Conservation (phyloP, 2,329 filamentous ascomycete genomes). For the Penicillium verrucosum region DNA sequence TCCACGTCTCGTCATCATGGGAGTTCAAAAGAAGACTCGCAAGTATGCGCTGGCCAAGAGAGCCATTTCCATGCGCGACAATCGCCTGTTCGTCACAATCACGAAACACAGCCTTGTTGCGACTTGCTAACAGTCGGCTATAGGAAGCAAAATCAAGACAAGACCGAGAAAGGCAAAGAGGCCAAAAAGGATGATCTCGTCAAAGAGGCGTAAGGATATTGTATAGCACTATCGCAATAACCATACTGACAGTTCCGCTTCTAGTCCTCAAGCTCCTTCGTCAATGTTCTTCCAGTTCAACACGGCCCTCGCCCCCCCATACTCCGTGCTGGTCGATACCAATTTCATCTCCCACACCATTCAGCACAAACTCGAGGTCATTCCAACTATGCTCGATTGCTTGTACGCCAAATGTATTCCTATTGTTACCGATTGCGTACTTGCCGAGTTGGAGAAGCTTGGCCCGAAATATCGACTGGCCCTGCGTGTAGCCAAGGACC, state of each 20-base stretch:
- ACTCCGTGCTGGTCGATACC: slow-evolving; percentile 77
- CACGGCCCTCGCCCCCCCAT: slow-evolving; percentile 78
- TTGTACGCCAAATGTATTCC: slow-evolving; percentile 88
- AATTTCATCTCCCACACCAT: slow-evolving; percentile 92
- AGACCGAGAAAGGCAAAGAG: slow-evolving; percentile 18
- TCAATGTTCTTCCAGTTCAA: slow-evolving; percentile 89
- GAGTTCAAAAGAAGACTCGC: slow-evolving; percentile 81
- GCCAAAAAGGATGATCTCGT: slow-evolving; percentile 21
- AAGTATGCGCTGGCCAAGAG: slow-evolving; percentile 87
- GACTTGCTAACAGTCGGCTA: not conserved
- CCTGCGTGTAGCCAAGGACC: slow-evolving; percentile 79
- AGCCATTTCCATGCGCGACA: slow-evolving; percentile 77
- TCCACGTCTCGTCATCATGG: slow-evolving; percentile 58
- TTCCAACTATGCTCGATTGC: slow-evolving; percentile 89
- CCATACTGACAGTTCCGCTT: not conserved
- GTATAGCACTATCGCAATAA: slow-evolving; percentile 4
- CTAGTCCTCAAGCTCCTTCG: slow-evolving; percentile 71
- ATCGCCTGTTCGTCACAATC: slow-evolving; percentile 53
- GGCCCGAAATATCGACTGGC: slow-evolving; percentile 86
- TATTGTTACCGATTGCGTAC: slow-evolving; percentile 78
- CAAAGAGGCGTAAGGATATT: slow-evolving; percentile 21
- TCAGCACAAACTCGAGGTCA: slow-evolving; percentile 80
- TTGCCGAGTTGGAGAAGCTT: slow-evolving; percentile 85
- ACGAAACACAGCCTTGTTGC: not conserved
- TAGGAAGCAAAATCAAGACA: slow-evolving; percentile 22